Evolutionary conservation across 2,329 filamentous ascomycete species (phyloP).

Genomic region (Cladorrhinum sp.): DNA sequence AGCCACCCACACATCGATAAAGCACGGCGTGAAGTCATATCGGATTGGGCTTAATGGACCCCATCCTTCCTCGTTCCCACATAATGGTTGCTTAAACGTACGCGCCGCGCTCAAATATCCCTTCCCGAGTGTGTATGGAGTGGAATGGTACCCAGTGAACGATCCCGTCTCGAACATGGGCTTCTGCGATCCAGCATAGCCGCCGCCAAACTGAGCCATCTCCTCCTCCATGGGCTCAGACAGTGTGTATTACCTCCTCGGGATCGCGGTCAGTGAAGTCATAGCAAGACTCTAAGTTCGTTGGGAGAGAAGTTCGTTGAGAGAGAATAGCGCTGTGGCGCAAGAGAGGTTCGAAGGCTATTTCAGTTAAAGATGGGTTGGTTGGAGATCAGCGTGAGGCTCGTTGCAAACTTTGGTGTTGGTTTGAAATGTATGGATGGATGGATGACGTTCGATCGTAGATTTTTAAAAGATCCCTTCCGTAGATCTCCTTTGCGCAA

Average conservation of each 20-base stretch:
- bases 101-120: constrained; percentile 58
- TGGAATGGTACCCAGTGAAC: constrained; percentile 55
- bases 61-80: constrained; percentile 90
- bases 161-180: constrained; percentile 55
- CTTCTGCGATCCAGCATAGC: constrained; percentile 37
- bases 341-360: not conserved
- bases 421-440: not conserved
- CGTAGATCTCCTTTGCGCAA: not conserved
- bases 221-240: constrained; percentile 36
- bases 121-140: constrained; percentile 47
- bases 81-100: constrained; percentile 66
- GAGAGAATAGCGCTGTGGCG: not conserved
- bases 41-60: constrained; percentile 82
- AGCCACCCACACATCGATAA: constrained; percentile 87
- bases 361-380: not conserved
- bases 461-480: not conserved
- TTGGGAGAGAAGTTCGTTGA: not conserved
- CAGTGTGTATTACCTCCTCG: constrained; percentile 19
- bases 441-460: not conserved
- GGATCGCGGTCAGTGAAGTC: constrained; percentile 13
- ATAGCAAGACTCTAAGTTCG: constrained; percentile 20
- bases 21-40: constrained; percentile 96
- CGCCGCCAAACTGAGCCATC: constrained; percentile 29
- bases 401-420: not conserved
- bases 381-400: not conserved